Evolutionary conservation across 1,139 yeast genomes (phyloP).

Genomic region (Yamadazyma epiphylla): DNA sequence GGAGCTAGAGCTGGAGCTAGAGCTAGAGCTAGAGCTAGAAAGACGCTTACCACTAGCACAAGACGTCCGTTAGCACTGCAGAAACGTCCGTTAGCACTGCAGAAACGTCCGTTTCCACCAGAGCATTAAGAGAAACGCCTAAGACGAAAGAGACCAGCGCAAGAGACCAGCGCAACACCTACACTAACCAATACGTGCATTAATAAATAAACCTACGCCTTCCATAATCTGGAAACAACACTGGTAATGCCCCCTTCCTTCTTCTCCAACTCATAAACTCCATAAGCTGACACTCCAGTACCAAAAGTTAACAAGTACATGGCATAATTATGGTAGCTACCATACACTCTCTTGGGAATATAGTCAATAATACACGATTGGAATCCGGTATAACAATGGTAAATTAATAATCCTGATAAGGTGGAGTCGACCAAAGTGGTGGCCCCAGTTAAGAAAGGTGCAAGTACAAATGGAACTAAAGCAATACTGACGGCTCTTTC

Average conservation of each 20-base stretch:
- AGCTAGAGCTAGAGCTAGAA: too few relatives aligned
- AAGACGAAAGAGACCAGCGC: too few relatives aligned
- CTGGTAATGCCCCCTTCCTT: constrained; percentile 44
- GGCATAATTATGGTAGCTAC: constrained; percentile 63
- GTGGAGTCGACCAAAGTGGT: constrained; percentile 72
- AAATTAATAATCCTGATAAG: constrained; percentile 57
- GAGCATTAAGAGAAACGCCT: too few relatives aligned
- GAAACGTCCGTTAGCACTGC: too few relatives aligned
- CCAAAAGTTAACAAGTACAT: constrained; percentile 66
- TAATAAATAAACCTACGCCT: too few relatives aligned
- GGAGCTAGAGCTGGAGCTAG: too few relatives aligned
- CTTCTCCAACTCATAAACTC: constrained; percentile 78
- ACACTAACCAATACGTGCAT: too few relatives aligned
- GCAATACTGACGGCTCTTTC: constrained; percentile 68
- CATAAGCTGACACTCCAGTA: constrained; percentile 69
- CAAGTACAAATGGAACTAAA: constrained; percentile 67
- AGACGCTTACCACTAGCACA: too few relatives aligned
- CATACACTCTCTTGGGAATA: constrained; percentile 81
- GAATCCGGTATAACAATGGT: constrained; percentile 80
- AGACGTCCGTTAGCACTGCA: too few relatives aligned
- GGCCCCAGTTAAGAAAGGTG: constrained; percentile 70
- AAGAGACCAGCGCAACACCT: too few relatives aligned
- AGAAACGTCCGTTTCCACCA: too few relatives aligned
- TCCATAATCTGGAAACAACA: constrained; percentile 36
- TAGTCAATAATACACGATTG: constrained; percentile 86